These are phyloP conservation scores for Fusarium siculi DNA, from an alignment of 2,329 filamentous ascomycete genomes.

Conservation along the genomic window DNA sequence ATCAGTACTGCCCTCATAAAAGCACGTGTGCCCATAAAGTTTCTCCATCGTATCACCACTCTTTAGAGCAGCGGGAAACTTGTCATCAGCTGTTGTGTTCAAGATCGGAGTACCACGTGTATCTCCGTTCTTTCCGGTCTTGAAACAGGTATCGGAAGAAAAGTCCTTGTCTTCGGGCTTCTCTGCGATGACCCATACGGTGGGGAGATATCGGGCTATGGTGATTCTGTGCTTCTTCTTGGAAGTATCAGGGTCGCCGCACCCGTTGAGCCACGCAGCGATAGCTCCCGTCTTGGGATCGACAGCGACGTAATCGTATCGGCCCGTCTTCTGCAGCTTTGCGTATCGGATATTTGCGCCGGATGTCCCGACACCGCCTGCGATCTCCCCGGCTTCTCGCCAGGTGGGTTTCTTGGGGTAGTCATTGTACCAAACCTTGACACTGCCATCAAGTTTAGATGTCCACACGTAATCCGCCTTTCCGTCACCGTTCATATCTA, in stretches of 20 bases:
- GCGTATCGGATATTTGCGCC: conserved; percentile 12
- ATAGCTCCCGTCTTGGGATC: conserved; percentile 11
- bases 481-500: conserved; percentile 6
- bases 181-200: neutral
- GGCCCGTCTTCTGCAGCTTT: neutral
- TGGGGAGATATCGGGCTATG: neutral
- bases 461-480: conserved; percentile 17
- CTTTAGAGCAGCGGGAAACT: neutral
- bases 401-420: conserved; percentile 2
- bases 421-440: conserved; percentile 20
- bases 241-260: neutral
- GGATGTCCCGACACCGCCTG: conserved; percentile 4
- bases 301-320: conserved; percentile 10
- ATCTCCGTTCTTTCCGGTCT: neutral
- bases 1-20: neutral
- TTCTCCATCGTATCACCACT: neutral
- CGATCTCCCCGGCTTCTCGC: neutral
- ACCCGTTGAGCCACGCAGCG: conserved; percentile 16
- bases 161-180: neutral
- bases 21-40: neutral
- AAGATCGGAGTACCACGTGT: neutral
- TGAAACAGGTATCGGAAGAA: neutral
- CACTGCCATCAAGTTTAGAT: neutral
- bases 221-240: conserved; percentile 5
- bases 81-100: neutral